Evolutionary conservation across 1,284 basidiomycete species (phyloP).

Genomic region (Blastosporella zonata): DNA sequence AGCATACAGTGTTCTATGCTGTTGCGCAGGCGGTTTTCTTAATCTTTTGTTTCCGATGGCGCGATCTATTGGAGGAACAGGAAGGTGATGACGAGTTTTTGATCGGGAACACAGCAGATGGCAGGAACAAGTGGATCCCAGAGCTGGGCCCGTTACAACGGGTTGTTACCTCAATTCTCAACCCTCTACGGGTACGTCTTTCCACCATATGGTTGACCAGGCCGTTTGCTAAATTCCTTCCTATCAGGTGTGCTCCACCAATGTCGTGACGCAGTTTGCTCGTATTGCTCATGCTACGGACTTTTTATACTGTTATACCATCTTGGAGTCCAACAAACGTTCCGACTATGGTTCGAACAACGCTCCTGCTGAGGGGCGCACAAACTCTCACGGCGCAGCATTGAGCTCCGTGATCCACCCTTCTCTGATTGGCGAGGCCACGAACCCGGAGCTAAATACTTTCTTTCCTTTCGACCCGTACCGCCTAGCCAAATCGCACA

Average conservation of each 20-base stretch:
- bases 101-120: conserved; percentile 21
- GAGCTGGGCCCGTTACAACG: conserved; percentile 81
- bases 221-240: background rate
- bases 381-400: background rate
- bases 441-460: conserved; percentile 78
- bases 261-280: conserved; percentile 95
- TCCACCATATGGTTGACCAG: background rate
- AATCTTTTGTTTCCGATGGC: conserved; percentile 98
- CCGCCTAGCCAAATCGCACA: conserved; percentile 72
- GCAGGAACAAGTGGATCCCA: conserved; percentile 76
- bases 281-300: conserved; percentile 87
- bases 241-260: conserved; percentile 78
- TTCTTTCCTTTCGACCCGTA: conserved; percentile 99
- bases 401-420: conserved; percentile 25
- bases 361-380: conserved; percentile 7
- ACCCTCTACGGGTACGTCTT: conserved; percentile 78
- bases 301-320: conserved; percentile 94
- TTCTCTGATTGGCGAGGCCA: conserved; percentile 32
- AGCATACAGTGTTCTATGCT: conserved; percentile 87
- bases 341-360: conserved; percentile 25
- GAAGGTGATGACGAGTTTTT: conserved; percentile 49
- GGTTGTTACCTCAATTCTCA: conserved; percentile 80
- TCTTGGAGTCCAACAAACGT: conserved; percentile 79
- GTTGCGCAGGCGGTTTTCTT: conserved; percentile 92
- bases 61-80: conserved; percentile 72